Percentiles rank a stretch among this genome's conserved stretches.
These are phyloP conservation scores for Ganoderma multipileum DNA, from an alignment of 1,284 basidiomycete genomes.

Conservation along the genomic window DNA sequence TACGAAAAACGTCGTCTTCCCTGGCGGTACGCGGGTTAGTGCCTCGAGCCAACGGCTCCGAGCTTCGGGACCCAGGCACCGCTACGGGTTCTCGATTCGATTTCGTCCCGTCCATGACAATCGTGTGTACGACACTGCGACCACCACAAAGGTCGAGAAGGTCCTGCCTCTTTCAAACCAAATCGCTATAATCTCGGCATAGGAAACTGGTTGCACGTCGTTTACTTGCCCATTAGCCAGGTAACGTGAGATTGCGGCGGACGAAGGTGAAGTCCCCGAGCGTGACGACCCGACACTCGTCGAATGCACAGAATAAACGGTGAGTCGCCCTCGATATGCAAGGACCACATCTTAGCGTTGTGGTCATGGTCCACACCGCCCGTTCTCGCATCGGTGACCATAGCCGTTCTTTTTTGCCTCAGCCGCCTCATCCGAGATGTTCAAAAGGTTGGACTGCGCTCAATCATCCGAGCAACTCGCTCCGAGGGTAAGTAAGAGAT, in stretches of 20 bases:
- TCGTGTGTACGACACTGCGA: neutral
- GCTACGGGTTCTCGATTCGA: neutral
- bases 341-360: neutral
- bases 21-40: conserved; percentile 44
- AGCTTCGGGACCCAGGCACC: neutral
- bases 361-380: neutral
- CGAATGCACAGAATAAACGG: neutral
- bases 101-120: neutral
- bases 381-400: neutral
- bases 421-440: neutral
- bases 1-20: conserved; percentile 87
- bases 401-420: neutral
- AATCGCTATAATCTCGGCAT: neutral
- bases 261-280: neutral
- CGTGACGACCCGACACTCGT: neutral
- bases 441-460: neutral
- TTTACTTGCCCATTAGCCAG: neutral
- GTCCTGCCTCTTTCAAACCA: neutral
- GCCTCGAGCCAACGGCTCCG: neutral
- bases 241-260: neutral
- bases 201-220: neutral
- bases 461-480: neutral
- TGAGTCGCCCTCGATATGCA: neutral
- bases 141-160: neutral
- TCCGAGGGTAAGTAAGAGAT: neutral